These are phyloP conservation scores for Phytophthora syringae DNA, from an alignment of 352 stramenopile species.

Conservation along the genomic window DNA sequence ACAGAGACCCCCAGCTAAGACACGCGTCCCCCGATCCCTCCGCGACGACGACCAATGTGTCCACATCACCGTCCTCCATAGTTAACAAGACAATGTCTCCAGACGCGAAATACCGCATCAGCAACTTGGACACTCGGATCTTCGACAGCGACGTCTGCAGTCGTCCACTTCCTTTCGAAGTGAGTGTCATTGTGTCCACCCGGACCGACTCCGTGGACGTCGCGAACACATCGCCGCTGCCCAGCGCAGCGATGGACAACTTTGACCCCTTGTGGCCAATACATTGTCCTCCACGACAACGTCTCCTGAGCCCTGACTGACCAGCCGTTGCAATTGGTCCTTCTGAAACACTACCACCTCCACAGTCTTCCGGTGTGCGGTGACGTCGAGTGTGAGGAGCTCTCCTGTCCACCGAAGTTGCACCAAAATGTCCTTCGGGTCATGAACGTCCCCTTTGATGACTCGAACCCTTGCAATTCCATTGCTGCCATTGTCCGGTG, in stretches of 20 bases:
- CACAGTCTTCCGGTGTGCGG: slow-evolving; percentile 18
- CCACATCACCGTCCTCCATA: slow-evolving; percentile 3
- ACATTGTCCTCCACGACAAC: slow-evolving; percentile 24
- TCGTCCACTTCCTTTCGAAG: slow-evolving; percentile 24
- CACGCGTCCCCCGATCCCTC: slow-evolving; percentile 28
- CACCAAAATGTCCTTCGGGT: slow-evolving; percentile 22
- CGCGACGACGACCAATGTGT: slow-evolving; percentile 15
- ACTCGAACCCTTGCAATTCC: slow-evolving; percentile 18
- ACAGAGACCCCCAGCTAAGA: slow-evolving; percentile 11
- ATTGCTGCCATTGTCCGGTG: not conserved
- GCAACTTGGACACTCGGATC: slow-evolving; percentile 18
- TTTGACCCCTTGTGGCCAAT: slow-evolving; percentile 11
- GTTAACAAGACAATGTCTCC: slow-evolving; percentile 19
- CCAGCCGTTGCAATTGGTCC: slow-evolving; percentile 23
- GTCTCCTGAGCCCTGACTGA: slow-evolving; percentile 17
- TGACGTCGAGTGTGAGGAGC: slow-evolving; percentile 30
- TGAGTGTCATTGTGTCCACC: slow-evolving; percentile 26
- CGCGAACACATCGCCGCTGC: slow-evolving; percentile 22
- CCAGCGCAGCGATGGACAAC: slow-evolving; percentile 20
- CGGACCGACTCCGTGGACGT: slow-evolving; percentile 13
- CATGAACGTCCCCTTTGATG: slow-evolving; percentile 24
- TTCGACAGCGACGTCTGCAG: slow-evolving; percentile 21
- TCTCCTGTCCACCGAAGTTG: slow-evolving; percentile 10
- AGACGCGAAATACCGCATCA: slow-evolving; percentile 16
- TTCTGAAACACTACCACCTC: slow-evolving; percentile 29